Evolutionary conservation across 192 early-diverging fungal species (phyloP).

Genomic region (Cetraspora pellucida): DNA sequence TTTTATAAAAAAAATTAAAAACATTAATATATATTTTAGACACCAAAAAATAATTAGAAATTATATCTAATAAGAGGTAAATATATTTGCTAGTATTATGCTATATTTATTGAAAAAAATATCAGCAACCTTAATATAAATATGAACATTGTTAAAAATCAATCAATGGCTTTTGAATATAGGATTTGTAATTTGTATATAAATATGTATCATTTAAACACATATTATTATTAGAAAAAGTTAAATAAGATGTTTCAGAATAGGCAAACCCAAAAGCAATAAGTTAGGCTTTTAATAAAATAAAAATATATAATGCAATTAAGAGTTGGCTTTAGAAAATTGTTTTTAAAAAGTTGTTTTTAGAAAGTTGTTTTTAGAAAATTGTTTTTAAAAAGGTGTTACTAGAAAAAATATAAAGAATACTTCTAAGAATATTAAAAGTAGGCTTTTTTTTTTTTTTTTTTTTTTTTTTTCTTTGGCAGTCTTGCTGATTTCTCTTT

Average conservation of each 20-base stretch:
- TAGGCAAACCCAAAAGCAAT: neutral
- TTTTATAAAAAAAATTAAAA: too few relatives aligned
- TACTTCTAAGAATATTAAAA: too few relatives aligned
- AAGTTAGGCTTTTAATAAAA: neutral
- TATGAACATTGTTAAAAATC: neutral
- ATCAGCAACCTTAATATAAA: too few relatives aligned
- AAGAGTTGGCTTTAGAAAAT: slow-evolving; percentile 1
- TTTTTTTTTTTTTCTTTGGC: too few relatives aligned
- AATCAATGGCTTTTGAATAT: neutral
- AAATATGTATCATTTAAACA: neutral
- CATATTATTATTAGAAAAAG: slow-evolving; percentile 15
- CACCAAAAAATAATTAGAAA: too few relatives aligned
- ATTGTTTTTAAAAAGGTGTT: slow-evolving; percentile 1
- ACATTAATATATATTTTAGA: too few relatives aligned
- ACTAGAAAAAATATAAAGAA: neutral
- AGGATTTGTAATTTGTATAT: neutral
- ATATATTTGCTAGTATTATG: too few relatives aligned
- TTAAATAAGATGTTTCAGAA: slow-evolving; percentile 1
- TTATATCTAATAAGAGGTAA: too few relatives aligned
- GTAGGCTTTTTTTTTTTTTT: too few relatives aligned
- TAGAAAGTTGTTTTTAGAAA: slow-evolving; percentile 17
- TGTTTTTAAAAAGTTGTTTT: neutral
- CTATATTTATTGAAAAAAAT: too few relatives aligned
- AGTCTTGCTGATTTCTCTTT: too few relatives aligned
- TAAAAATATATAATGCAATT: slow-evolving; percentile 3